These are phyloP conservation scores for Zygnema circumcarinatum DNA, from an alignment of 139 green algal species.

Conservation along the genomic window DNA sequence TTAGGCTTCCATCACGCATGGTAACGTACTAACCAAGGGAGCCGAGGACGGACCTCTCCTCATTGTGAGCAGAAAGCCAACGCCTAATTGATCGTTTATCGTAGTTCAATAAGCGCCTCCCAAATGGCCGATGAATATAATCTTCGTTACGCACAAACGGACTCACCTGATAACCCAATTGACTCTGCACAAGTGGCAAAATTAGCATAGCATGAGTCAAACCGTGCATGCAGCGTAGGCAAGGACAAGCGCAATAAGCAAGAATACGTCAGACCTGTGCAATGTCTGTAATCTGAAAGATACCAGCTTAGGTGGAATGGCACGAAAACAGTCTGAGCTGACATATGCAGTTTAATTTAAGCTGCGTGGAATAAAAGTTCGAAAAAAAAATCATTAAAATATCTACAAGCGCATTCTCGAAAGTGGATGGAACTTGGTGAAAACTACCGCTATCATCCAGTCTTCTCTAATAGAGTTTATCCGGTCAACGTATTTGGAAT, in stretches of 20 bases:
- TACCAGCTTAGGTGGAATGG: not conserved
- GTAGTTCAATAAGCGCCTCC: not conserved
- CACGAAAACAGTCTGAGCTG: too few species aligned
- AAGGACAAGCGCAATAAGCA: not conserved
- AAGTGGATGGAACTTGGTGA: not conserved
- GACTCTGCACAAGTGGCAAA: too few species aligned
- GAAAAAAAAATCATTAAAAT: too few species aligned
- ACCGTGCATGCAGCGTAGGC: not conserved
- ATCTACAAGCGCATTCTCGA: not conserved
- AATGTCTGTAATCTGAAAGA: not conserved
- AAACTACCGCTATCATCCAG: too few species aligned
- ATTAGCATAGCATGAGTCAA: too few species aligned
- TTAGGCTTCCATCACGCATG: too few species aligned
- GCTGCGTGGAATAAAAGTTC: too few species aligned
- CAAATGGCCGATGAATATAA: not conserved
- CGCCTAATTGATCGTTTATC: not conserved
- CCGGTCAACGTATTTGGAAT: too few species aligned
- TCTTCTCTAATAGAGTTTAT: too few species aligned
- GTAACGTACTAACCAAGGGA: too few species aligned
- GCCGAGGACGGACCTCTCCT: constrained; percentile 34
- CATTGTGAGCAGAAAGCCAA: constrained; percentile 22
- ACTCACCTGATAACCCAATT: not conserved
- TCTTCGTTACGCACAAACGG: not conserved
- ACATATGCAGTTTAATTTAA: too few species aligned
- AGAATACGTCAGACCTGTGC: not conserved